Percentiles rank a stretch among this genome's conserved stretches.
Conservation (phyloP, 345 rosid species). For the Durio zibethinus region DNA sequence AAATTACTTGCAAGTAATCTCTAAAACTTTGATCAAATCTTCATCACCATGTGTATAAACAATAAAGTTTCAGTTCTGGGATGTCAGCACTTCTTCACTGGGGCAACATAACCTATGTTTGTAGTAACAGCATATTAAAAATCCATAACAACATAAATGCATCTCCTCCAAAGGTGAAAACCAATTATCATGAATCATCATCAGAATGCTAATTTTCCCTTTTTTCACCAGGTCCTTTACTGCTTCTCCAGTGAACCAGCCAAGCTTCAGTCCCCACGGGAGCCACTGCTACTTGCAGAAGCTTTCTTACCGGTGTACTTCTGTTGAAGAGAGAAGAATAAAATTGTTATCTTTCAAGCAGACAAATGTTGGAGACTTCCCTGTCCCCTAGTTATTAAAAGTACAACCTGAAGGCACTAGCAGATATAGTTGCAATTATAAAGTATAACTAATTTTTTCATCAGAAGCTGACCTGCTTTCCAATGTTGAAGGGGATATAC, state of each 20-base stretch:
- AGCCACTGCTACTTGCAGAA: slow-evolving; percentile 50
- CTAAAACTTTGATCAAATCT: slow-evolving; percentile 23
- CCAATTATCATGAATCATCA: not conserved
- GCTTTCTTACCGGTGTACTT: slow-evolving; percentile 55
- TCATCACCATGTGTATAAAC: slow-evolving; percentile 26
- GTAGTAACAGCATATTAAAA: slow-evolving; percentile 28
- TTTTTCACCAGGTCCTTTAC: slow-evolving; percentile 21
- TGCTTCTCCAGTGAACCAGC: slow-evolving; percentile 13
- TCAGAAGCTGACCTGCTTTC: slow-evolving; percentile 61
- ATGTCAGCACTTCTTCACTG: slow-evolving; percentile 21
- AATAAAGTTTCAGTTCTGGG: slow-evolving; percentile 22
- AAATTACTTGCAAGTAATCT: slow-evolving; percentile 21
- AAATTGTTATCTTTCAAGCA: not conserved
- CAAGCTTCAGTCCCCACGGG: slow-evolving; percentile 48
- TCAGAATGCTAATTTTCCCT: not conserved
- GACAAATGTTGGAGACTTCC: not conserved
- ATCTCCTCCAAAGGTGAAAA: slow-evolving; percentile 18
- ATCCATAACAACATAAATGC: slow-evolving; percentile 29
- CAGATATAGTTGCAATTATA: not conserved
- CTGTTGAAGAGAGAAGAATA: slow-evolving; percentile 21
- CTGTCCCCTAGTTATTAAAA: not conserved
- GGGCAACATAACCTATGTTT: slow-evolving; percentile 21
- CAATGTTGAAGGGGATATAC: slow-evolving; percentile 60
- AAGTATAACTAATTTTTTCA: not conserved
- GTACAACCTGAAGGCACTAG: not conserved